Base-by-base conservation (phyloP, 2,329 filamentous ascomycete species). In the Colletotrichum sp. region DNA sequence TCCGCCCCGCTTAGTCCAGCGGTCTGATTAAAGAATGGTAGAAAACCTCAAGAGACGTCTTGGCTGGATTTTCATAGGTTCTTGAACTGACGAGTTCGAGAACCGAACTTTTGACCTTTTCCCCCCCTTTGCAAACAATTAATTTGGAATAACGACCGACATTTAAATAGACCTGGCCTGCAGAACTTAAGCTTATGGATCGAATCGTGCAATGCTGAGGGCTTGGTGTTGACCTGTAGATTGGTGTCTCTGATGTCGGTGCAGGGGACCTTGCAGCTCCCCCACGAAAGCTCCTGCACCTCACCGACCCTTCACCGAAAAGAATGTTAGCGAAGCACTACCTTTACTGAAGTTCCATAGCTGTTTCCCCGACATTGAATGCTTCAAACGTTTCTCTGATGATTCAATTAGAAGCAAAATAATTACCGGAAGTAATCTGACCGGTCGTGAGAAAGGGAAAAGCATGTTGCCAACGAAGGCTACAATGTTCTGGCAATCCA, bases 281-380 rank as follows among this genome's bases (percentile, higher is more conserved):
- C 57, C 43, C 43, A 27, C 64, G 43, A 57, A 71, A 68, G 57
- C 64, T 72, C 38, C 69, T 68, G 69, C 63, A 67, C 36, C 54
- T 64, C 54, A 61, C 38, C 27, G 16, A 29, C 3, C 11, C 11
- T 47, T 47, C 43, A 47, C 43, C 43, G 43, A 47, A 21, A 8
- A 2, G 13, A 13, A 47, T 47, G n/a, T 47, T 47, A 47, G 43
- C n/a, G n/a, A 13, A 7, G n/a, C 43, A 47, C 43, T 47, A 7
- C 18, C 12, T 12, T 21, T 6, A 47, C 43, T 7, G n/a, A n/a
- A 47, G 9, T 21, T 47, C n/a, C 11, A 21, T 47, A 47, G 43
- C 43, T 47, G 43, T 21, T 13, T 18, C 6, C 11, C n/a, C n/a
- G n/a, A 47, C 6, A 12, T 4, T 4, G 9, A 11, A 12, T 31